phyloP scores from a whole-genome alignment of 2,329 filamentous ascomycete species.

The Apiospora marii region DNA sequence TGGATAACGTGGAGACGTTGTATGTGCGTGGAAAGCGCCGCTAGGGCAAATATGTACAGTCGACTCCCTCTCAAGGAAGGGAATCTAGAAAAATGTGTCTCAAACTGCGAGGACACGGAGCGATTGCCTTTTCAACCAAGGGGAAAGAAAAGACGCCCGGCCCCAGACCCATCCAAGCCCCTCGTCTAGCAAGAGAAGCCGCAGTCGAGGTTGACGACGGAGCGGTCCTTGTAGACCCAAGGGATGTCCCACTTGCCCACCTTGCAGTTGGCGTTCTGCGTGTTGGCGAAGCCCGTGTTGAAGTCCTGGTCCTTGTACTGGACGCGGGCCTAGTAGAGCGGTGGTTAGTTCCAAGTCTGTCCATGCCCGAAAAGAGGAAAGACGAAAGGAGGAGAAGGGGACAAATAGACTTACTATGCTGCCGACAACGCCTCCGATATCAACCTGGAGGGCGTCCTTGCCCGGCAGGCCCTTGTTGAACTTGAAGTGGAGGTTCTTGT shows the following conservation, averaged over 20 bases:
- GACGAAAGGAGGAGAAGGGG: neutral
- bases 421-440: neutral
- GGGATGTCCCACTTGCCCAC: neutral
- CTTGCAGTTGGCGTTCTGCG: conserved; percentile 2
- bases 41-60: too few relatives aligned
- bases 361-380: neutral
- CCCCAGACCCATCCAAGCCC: too few relatives aligned
- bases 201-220: conserved; percentile 7
- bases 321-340: neutral
- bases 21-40: too few relatives aligned
- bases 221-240: conserved; percentile 2
- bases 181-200: conserved; percentile 13
- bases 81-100: too few relatives aligned
- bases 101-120: too few relatives aligned
- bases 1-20: too few relatives aligned
- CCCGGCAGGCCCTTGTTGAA: conserved; percentile 17
- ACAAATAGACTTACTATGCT: neutral
- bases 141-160: too few relatives aligned
- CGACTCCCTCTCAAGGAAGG: too few relatives aligned
- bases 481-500: neutral
- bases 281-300: neutral
- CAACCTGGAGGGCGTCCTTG: neutral
- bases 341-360: too few relatives aligned
- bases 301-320: conserved; percentile 13
- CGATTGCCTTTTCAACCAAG: too few relatives aligned